phyloP scores from a whole-genome alignment of 768 basidiomycete species.

The Psilocybe tampanensis region DNA sequence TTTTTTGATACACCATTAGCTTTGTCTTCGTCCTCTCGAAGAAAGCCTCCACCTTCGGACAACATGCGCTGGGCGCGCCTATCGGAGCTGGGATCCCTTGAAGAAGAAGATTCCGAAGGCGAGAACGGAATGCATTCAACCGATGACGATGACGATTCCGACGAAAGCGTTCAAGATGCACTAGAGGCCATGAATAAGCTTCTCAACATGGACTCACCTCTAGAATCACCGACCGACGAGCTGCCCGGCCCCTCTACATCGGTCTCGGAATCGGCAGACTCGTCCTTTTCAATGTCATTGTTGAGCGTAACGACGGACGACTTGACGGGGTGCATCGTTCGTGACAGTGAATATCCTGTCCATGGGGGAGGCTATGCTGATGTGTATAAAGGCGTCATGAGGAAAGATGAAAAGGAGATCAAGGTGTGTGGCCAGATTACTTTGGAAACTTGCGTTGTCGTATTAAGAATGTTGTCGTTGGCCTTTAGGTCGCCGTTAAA shows the following conservation, averaged over 20 bases:
- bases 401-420: not conserved
- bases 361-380: conserved; percentile 6
- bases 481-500: conserved; percentile 14
- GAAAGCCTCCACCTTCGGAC: not conserved
- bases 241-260: not conserved
- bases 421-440: not conserved
- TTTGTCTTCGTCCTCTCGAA: not conserved
- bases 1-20: not conserved
- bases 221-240: not conserved
- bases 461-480: not conserved
- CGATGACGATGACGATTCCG: not conserved
- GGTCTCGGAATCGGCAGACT: not conserved
- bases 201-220: not conserved
- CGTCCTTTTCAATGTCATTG: not conserved
- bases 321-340: not conserved
- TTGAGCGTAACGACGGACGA: not conserved
- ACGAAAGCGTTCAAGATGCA: not conserved
- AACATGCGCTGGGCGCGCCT: not conserved
- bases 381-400: not conserved
- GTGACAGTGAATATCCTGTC: not conserved
- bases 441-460: not conserved
- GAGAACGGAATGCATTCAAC: not conserved
- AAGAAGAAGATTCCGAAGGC: not conserved
- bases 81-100: not conserved
- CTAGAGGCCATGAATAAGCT: not conserved